phyloP scores from a whole-genome alignment of 371 early-diverging fungal genomes.

The Coemansia sp. region DNA sequence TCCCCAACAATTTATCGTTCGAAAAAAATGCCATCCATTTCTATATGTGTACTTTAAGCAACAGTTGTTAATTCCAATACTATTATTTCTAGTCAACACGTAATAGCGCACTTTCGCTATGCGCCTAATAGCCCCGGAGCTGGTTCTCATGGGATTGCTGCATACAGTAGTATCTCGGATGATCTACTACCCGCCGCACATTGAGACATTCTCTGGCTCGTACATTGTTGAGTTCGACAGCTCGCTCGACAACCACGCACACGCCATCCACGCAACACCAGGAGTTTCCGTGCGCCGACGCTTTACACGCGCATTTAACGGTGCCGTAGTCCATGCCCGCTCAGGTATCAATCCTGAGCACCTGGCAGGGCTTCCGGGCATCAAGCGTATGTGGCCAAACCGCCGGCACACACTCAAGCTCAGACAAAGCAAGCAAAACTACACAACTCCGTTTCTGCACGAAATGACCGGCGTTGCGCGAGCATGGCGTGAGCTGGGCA shows the following conservation, averaged over 20 bases:
- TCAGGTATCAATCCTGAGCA: neutral
- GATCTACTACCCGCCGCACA: too few species aligned
- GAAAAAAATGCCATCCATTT: too few species aligned
- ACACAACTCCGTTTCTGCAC: conserved; percentile 33
- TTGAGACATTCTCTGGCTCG: neutral
- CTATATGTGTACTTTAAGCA: too few species aligned
- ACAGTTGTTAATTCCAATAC: too few species aligned
- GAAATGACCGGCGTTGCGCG: conserved; percentile 59
- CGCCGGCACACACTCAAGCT: conserved; percentile 8
- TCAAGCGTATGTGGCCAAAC: conserved; percentile 35
- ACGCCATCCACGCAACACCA: neutral
- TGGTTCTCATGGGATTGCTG: neutral
- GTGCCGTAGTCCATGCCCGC: conserved; percentile 12
- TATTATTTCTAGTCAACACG: too few species aligned
- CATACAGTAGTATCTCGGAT: neutral
- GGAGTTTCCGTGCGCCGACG: conserved; percentile 7
- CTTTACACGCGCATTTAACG: conserved; percentile 19
- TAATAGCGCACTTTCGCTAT: too few species aligned
- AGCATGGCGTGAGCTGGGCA: conserved; percentile 50
- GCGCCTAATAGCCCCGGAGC: neutral
- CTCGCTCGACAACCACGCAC: too few species aligned
- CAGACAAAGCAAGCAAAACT: neutral
- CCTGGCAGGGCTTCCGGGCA: conserved; percentile 9
- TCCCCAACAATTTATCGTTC: too few species aligned
- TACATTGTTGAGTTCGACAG: conserved; percentile 22